Percentiles rank a stretch among this genome's conserved stretches.
Evolutionary conservation across 257 asterid species (phyloP).

Genomic region (Ilex asprella): DNA sequence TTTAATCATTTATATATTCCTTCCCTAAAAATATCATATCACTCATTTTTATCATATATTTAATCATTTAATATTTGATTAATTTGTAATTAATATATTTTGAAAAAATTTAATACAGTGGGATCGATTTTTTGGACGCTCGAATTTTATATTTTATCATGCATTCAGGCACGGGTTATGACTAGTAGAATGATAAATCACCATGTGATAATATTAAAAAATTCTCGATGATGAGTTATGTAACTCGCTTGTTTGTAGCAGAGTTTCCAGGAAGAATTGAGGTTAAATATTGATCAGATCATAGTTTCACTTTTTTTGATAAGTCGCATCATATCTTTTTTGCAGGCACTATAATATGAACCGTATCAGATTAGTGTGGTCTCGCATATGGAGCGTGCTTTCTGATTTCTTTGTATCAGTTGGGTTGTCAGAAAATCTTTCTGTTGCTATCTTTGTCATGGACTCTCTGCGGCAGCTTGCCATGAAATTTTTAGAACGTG

Average conservation of each 20-base stretch:
- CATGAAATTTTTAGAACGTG: slow-evolving; percentile 95
- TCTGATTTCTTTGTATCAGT: slow-evolving; percentile 94
- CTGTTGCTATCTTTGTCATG: slow-evolving; percentile 98
- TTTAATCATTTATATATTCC: too few species aligned
- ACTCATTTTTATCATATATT: too few species aligned
- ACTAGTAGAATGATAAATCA: neutral
- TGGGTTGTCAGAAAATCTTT: slow-evolving; percentile 92
- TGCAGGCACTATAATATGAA: slow-evolving; percentile 99
- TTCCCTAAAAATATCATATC: too few species aligned
- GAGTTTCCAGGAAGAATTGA: neutral
- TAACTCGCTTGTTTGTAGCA: neutral
- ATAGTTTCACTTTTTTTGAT: neutral
- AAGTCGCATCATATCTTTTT: slow-evolving; percentile 1
- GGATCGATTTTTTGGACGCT: too few species aligned
- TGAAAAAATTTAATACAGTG: too few species aligned
- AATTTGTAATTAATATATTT: too few species aligned
- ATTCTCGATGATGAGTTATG: neutral
- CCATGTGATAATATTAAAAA: neutral
- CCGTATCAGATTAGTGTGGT: slow-evolving; percentile 97
- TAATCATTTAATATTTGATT: too few species aligned
- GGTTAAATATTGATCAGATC: neutral
- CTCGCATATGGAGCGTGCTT: slow-evolving; percentile 95
- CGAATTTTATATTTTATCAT: too few species aligned
- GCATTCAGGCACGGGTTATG: too few species aligned
- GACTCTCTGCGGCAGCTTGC: slow-evolving; percentile 97